Evolutionary conservation across 495 filamentous ascomycete species (phyloP), one percentile per base, ranked within the genome.

Genomic region (Ascodesmis nigricans): DNA sequence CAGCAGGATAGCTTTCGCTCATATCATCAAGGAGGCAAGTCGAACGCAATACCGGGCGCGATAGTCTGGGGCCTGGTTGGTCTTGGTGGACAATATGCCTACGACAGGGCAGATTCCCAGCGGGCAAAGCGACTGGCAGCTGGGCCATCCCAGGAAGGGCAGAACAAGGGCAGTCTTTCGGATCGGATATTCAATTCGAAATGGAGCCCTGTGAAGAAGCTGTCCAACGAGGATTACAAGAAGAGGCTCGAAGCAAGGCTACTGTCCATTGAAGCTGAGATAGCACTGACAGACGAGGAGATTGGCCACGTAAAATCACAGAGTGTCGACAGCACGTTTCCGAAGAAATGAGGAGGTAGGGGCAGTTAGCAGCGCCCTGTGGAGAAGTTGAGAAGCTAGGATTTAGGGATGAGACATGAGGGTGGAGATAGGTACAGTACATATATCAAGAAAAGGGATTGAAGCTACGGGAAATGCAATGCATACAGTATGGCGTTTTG

Each of bases 261-360:
- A 14, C 54, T 97, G 4, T 63, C 65, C 29, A 56, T 92, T 8
- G 71, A 93, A 42, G 79, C 72, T 6, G 78, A 93, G 38, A 78
- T 93, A 43, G 75, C 84, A 0, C 44, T 93, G 21, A 53, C 91
- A 7, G 79, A 93, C 45, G 84, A 93, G 24, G 72, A 67, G 38
- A 82, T 97, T 36, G 69, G 23, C n/a, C 23, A 6, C n/a, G n/a
- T 6, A 25, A n/a, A 6, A 6, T 6, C n/a, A n/a, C 23, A n/a
- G n/a, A 25, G 23, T 6, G n/a, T n/a, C n/a, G n/a, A n/a, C n/a
- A n/a, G n/a, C n/a, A n/a, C n/a, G n/a, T n/a, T n/a, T n/a, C n/a
- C n/a, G n/a, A n/a, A n/a, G n/a, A n/a, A n/a, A n/a, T n/a, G n/a
- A n/a, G n/a, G n/a, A n/a, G n/a, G n/a, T n/a, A n/a, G n/a, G n/a